A percentile compares a stretch with the other conserved stretches of the same genome.
Evolutionary conservation across 225 moss, liverwort and hornwort genomes (phyloP).

Genomic region (Bryum argenteum): DNA sequence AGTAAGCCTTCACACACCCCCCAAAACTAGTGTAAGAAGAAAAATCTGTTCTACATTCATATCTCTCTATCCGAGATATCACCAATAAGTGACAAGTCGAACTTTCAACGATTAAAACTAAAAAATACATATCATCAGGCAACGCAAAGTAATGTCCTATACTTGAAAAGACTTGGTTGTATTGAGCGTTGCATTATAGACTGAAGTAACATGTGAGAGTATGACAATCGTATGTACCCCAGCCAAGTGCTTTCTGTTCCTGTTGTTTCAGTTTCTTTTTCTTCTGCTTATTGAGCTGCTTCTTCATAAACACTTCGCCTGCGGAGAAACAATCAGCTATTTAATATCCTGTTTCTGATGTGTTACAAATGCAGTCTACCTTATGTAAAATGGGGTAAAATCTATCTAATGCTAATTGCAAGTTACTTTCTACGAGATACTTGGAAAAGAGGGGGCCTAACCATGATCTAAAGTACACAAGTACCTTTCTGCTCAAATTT

Average conservation of each 20-base stretch:
- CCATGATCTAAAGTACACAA: conserved; percentile 10
- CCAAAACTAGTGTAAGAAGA: not conserved
- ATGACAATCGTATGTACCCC: conserved; percentile 64
- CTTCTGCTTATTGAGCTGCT: conserved; percentile 93
- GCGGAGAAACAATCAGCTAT: conserved; percentile 25
- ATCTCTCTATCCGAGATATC: not conserved
- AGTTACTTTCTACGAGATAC: not conserved
- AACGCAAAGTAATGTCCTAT: no score
- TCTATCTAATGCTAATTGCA: conserved; percentile 6
- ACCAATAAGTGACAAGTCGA: conserved; percentile 14
- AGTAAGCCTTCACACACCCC: not conserved
- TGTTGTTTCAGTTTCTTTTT: conserved; percentile 96
- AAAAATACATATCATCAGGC: conserved; percentile 1
- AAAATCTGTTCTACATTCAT: no score
- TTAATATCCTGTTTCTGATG: conserved; percentile 12
- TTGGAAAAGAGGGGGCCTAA: conserved; percentile 1
- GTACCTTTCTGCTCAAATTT: conserved; percentile 99
- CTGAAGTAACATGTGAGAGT: conserved; percentile 16
- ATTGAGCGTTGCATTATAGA: conserved; percentile 3
- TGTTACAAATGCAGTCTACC: conserved; percentile 14
- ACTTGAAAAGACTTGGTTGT: conserved; percentile 8
- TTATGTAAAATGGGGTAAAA: conserved; percentile 9
- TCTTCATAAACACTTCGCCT: conserved; percentile 98
- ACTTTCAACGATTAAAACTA: conserved; percentile 1
- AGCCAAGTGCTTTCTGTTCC: conserved; percentile 96